Evolutionary conservation across 805 yeast species (phyloP), one percentile per base, ranked within the genome.

Genomic region (Yueomyces sinensis): DNA sequence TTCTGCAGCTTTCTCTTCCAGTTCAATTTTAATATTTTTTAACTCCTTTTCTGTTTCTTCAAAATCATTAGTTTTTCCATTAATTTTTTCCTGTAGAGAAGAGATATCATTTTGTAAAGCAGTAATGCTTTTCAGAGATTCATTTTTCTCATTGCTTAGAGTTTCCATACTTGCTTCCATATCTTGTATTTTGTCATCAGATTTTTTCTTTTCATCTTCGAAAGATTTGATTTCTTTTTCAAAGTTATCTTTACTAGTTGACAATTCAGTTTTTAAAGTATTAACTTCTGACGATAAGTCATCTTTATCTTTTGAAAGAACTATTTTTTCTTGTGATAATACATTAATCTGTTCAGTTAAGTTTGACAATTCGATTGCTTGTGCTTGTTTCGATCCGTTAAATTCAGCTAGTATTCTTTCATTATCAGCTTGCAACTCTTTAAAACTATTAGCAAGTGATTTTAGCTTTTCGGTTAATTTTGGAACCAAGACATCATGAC

Each of bases 381-480:
- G 36, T 1, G 42, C 31, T 2, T 17, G 35, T n/a, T 40, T 39
- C 3, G 32, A 13, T 2, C 39, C 22, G 3, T 42, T 29, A 3
- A 56, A 9, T 5, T 39, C 13, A 7, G 37, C 31, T 20, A 47
- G 47, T 13, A 54, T 32, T 4, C 17, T 19, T 5, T 42, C 41
- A 29, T 51, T 54, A 17, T 50, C 56, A 1, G 25, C 16, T 14
- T 47, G 46, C 15, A 59, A 33, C 6, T 50, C 54, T 28, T 52
- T 52, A 31, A 46, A 56, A 6, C 47, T 45, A 5, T 46, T 39
- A 2, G 71, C 70, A 14, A 72, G 48, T 1, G 59, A 51, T 42
- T 64, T 63, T 28, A 71, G 45, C 45, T 68, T 70, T 14, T 59
- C 66, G 0, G 70, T 63, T 31, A 70, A 40, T 37, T 63, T 67